A percentile compares a stretch with the other conserved stretches of the same genome.
Conservation (phyloP, 1,284 basidiomycete genomes). For the Cerioporus squamosus region DNA sequence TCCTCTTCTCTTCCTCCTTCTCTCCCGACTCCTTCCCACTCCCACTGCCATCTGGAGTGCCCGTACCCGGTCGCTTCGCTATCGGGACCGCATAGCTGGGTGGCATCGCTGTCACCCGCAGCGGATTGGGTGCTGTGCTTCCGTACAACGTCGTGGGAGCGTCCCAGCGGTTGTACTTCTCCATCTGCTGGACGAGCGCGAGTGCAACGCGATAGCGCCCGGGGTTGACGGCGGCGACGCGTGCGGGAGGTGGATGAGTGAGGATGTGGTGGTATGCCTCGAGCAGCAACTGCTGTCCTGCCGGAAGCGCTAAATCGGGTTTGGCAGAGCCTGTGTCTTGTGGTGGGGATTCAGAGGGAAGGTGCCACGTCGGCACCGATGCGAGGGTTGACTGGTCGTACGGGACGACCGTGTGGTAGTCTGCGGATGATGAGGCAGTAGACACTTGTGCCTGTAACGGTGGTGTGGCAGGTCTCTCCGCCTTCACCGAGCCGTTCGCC, state of each 20-base stretch:
- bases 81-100: constrained; percentile 59
- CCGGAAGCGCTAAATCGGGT: constrained; percentile 32
- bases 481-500: constrained; percentile 27
- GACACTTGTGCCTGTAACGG: constrained; percentile 49
- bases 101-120: constrained; percentile 57
- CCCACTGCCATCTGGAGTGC: constrained; percentile 18
- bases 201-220: constrained; percentile 72
- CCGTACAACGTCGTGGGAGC: constrained; percentile 66
- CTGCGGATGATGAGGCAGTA: constrained; percentile 52
- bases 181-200: constrained; percentile 60
- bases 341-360: constrained; percentile 49
- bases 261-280: constrained; percentile 75
- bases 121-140: constrained; percentile 55
- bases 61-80: constrained; percentile 23
- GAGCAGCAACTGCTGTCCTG: constrained; percentile 64
- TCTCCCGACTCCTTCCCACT: constrained; percentile 34
- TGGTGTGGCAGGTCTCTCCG: constrained; percentile 35
- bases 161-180: constrained; percentile 67
- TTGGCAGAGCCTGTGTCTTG: constrained; percentile 14
- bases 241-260: constrained; percentile 57
- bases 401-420: constrained; percentile 70
- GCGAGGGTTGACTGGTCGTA: constrained; percentile 72
- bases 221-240: constrained; percentile 51
- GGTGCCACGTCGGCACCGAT: constrained; percentile 64
- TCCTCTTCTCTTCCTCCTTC: constrained; percentile 48